Evolutionary conservation across 192 early-diverging fungal species (phyloP).

Genomic region (Physocladia obscura): DNA sequence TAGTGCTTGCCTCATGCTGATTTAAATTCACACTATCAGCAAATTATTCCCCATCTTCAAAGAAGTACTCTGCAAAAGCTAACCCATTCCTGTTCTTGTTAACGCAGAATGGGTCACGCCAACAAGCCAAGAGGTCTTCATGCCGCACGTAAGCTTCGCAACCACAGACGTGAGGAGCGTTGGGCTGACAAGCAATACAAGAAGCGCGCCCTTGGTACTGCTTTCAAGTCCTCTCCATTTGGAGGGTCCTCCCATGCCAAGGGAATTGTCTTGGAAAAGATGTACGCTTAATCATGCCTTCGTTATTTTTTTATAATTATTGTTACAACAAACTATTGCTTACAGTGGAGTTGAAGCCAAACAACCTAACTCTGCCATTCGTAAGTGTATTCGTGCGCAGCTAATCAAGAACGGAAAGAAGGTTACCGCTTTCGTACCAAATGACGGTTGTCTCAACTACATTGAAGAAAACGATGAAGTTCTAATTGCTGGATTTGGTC

Average conservation of each 20-base stretch:
- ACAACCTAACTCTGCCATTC: conserved; percentile 99
- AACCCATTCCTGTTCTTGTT: too few species aligned
- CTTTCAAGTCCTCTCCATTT: conserved; percentile 97
- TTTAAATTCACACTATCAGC: too few species aligned
- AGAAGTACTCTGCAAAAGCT: too few species aligned
- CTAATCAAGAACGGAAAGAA: conserved; percentile 99
- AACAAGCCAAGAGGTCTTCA: conserved; percentile 95
- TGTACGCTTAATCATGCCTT: conserved; percentile 56
- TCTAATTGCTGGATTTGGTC: conserved; percentile 99
- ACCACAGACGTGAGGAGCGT: conserved; percentile 94
- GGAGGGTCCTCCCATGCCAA: conserved; percentile 99
- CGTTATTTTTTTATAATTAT: background rate
- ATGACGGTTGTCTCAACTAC: conserved; percentile 99
- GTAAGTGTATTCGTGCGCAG: conserved; percentile 99
- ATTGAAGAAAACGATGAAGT: conserved; percentile 99
- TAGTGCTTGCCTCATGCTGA: too few species aligned
- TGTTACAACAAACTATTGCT: background rate
- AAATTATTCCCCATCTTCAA: too few species aligned
- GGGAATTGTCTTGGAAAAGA: conserved; percentile 99
- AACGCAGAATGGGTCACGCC: conserved; percentile 48
- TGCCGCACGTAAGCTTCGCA: conserved; percentile 97
- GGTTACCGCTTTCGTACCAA: conserved; percentile 99
- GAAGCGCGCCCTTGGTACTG: conserved; percentile 96
- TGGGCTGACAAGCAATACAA: conserved; percentile 99
- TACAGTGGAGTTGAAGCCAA: conserved; percentile 98